Base-by-base conservation (phyloP, 2,329 filamentous ascomycete species). In the Pseudopithomyces maydicus region DNA sequence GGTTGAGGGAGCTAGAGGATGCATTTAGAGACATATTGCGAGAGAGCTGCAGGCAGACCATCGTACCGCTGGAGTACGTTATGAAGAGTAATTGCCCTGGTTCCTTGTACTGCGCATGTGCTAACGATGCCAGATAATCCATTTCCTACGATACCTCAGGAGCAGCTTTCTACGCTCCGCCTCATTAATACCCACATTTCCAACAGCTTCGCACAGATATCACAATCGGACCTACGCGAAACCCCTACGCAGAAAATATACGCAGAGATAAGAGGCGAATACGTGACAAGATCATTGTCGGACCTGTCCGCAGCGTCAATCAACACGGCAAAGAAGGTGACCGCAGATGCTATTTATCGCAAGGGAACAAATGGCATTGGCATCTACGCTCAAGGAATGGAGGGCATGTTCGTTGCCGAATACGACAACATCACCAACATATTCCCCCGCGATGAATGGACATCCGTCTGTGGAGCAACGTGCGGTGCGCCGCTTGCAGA, bases 41-140 rank as follows among this genome's bases (percentile, higher is more conserved):
- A 59, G 90, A 96, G 65, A 91, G 93, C 38, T 89, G 91, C 14
- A 85, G 86, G 49, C 86, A 90, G 36, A 72, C 69, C 2, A 85
- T 98, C 48, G 95, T 99, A 72, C 93, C 95, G 7, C 80, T 99
- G 43, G 91, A 97, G 75, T 97, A 89, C 71, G 89, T 97, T 68
- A 97, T 92, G 17, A 98, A 98, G 77, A 86, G 92, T 80, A 85
- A 82, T 73, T 48, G 44, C 12, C 19, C 19, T 23, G 15, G 20
- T 19, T 11, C 6, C 2, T 10, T 11, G 3, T 12, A 1, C 11
- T 20, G 19, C 14, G 33, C 12, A 10, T n/a, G 36, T 60, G 54
- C 58, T 68, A 57, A 69, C 55, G 55, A 15, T 6, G 51, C 29
- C 58, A 85, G 83, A 85, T 48, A 80, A 86, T 14, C 86, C 90